Evolutionary conservation across 305 asterid genomes (phyloP).

Genomic region (Solanum chacoense): DNA sequence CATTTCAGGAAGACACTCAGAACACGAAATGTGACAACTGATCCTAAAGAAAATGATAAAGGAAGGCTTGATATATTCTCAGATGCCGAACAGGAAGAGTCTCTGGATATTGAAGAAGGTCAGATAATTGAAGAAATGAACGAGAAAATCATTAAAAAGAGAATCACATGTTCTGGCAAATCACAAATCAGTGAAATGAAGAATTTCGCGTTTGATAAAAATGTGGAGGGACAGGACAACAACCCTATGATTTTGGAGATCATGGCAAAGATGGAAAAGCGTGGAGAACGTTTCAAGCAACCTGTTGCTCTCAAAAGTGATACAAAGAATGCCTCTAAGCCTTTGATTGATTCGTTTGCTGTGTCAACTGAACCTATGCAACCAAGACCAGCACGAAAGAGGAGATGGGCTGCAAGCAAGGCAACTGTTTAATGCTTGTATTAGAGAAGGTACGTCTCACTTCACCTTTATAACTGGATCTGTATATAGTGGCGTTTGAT

Average conservation of each 20-base stretch:
- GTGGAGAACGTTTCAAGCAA: slow-evolving; percentile 48
- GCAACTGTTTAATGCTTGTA: background rate
- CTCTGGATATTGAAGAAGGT: slow-evolving; percentile 57
- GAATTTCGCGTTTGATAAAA: slow-evolving; percentile 2
- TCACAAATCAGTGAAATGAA: background rate
- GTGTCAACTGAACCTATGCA: slow-evolving; percentile 17
- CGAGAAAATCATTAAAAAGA: slow-evolving; percentile 11
- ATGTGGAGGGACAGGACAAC: slow-evolving; percentile 22
- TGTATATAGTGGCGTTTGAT: background rate
- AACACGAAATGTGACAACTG: slow-evolving; percentile 1
- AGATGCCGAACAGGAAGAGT: background rate
- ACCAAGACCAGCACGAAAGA: slow-evolving; percentile 50
- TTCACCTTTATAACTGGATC: background rate
- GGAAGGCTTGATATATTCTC: slow-evolving; percentile 7
- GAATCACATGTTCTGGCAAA: slow-evolving; percentile 5
- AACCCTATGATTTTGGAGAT: slow-evolving; percentile 41
- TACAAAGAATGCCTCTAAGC: slow-evolving; percentile 16
- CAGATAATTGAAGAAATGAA: slow-evolving; percentile 32
- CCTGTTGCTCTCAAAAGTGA: slow-evolving; percentile 23
- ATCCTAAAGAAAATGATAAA: slow-evolving; percentile 16
- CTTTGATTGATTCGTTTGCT: slow-evolving; percentile 10
- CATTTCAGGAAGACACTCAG: slow-evolving; percentile 4
- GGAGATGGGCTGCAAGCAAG: slow-evolving; percentile 44
- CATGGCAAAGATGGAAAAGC: slow-evolving; percentile 54
- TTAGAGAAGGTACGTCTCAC: background rate